Evolutionary conservation across 768 basidiomycete species (phyloP).

Genomic region (Russula emetica): DNA sequence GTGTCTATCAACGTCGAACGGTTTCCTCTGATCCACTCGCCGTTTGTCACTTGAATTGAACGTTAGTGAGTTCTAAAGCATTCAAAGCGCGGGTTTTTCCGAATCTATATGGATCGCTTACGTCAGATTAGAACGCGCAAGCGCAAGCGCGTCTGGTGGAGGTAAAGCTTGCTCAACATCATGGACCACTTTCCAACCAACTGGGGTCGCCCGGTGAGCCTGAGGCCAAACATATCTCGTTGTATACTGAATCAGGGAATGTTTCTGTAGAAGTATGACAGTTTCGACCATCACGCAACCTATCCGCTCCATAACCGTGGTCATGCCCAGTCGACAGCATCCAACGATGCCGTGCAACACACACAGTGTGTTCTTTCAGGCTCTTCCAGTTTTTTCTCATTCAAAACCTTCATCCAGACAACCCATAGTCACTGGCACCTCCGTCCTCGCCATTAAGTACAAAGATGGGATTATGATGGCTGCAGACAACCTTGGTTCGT

Average conservation of each 20-base stretch:
- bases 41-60: too few relatives aligned
- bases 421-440: slow-evolving; percentile 96
- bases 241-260: neutral
- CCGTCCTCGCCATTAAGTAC: slow-evolving; percentile 89
- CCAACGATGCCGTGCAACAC: slow-evolving; percentile 63
- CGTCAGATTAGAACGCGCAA: slow-evolving; percentile 20
- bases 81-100: neutral
- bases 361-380: slow-evolving; percentile 59
- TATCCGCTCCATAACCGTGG: slow-evolving; percentile 68
- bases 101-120: slow-evolving; percentile 2
- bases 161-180: slow-evolving; percentile 16
- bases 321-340: slow-evolving; percentile 39
- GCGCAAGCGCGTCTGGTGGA: neutral
- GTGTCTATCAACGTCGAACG: too few relatives aligned
- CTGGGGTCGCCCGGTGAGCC: slow-evolving; percentile 51
- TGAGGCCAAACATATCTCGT: neutral
- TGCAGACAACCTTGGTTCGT: slow-evolving; percentile 90
- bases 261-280: slow-evolving; percentile 59
- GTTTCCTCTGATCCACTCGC: too few relatives aligned
- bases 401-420: slow-evolving; percentile 48
- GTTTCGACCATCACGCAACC: slow-evolving; percentile 69
- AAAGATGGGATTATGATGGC: slow-evolving; percentile 98
- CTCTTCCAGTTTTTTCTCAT: neutral
- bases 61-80: too few relatives aligned
- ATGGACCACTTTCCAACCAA: slow-evolving; percentile 86